Percentiles rank a stretch among this genome's conserved stretches.
Evolutionary conservation across 1,284 basidiomycete species (phyloP).

Genomic region (Hymenochaete sp.): DNA sequence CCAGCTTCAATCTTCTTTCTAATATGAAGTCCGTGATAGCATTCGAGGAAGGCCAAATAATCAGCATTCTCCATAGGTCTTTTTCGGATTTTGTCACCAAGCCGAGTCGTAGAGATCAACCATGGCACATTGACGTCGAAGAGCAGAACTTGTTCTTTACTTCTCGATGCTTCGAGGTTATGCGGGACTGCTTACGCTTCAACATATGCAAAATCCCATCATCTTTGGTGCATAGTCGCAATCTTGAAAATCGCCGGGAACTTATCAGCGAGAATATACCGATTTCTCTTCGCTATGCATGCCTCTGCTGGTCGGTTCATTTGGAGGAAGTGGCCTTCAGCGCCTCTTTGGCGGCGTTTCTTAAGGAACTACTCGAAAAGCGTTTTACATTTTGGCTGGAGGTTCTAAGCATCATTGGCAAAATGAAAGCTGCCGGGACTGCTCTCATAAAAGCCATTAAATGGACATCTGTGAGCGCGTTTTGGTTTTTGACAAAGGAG

Average conservation of each 20-base stretch:
- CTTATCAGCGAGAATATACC: background rate
- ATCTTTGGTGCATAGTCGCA: constrained; percentile 1
- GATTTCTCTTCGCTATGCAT: background rate
- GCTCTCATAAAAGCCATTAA: background rate
- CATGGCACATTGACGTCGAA: constrained; percentile 4
- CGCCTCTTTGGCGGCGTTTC: background rate
- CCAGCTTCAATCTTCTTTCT: too few species aligned
- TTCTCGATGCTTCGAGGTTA: constrained; percentile 3
- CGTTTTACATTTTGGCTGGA: constrained; percentile 26
- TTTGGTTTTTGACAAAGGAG: too few species aligned
- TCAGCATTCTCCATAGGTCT: constrained; percentile 5
- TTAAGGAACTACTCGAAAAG: background rate
- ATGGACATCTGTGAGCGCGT: constrained; percentile 4
- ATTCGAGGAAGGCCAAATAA: background rate
- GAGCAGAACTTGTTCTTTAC: too few species aligned
- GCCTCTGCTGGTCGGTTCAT: background rate
- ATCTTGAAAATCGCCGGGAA: background rate
- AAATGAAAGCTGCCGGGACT: constrained; percentile 1
- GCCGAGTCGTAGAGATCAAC: background rate
- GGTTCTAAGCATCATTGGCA: constrained; percentile 22
- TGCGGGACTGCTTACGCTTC: constrained; percentile 1
- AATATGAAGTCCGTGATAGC: constrained; percentile 1
- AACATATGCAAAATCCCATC: constrained; percentile 3
- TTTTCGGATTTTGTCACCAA: constrained; percentile 6
- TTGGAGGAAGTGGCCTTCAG: background rate